Base-by-base conservation (phyloP, 306 rosid genomes). In the Casuarina glauca region DNA sequence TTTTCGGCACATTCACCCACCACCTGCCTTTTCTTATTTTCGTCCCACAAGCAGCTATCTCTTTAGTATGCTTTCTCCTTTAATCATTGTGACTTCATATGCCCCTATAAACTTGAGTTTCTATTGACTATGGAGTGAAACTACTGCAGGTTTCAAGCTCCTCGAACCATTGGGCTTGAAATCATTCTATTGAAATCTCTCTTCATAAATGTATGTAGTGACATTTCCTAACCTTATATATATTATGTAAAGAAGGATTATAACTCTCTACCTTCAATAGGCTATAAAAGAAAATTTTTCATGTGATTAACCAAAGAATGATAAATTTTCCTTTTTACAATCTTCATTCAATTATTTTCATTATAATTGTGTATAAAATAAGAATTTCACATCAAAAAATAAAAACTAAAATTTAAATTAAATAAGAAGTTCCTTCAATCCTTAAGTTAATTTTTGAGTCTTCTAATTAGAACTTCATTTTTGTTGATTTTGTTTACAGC, bases 161-260 rank as follows among this genome's bases (percentile, higher is more conserved):
- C 63, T 84, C 92, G 88, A 94, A 94, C 82, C 90, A 87, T 94
- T 82, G 87, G 92, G 74, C 97, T 77, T 67, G 87, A 81, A 78
- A 79, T 87, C 79, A 74, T 85, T 69, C 87, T 88, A 94, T 94
- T 81, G 98, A 82, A 86, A 76, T 81, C 91, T 90, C 57, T 88
- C 98, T 55, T 88, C 89, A 79, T 90, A 61, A 89, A 89, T 82
- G 97, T 94, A 88, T 51, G 95, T 71, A 81, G 77, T 51, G 78
- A 72, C 66, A 68, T 77, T 10, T 49, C 67, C 52, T 53, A 4
- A 57, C 48, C 78, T 45, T 26, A 26, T 39, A 74, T 58, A 69
- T 36, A 50, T 68, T 49, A 7, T 6, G 42, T 17, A 19, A 66
- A 16, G 32, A 16, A 66, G 42, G 71, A 17, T 7, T 66, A 35